A percentile compares a stretch with the other conserved stretches of the same genome.
These are phyloP conservation scores for Candida xiaguanensis DNA, from an alignment of 805 yeast species.

Conservation along the genomic window DNA sequence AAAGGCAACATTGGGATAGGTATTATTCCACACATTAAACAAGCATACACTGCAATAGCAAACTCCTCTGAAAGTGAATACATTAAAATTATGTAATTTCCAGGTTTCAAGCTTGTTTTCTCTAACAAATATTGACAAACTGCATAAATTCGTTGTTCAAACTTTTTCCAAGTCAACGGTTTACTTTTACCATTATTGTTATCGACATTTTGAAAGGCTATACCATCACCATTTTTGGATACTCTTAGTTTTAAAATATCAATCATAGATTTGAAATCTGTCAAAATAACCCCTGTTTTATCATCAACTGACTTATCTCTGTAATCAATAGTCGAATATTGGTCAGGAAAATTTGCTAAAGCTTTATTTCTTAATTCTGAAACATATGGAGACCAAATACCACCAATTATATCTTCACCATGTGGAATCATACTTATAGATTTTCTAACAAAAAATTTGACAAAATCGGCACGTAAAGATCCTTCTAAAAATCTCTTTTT, in stretches of 20 bases:
- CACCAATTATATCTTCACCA: conserved; percentile 75
- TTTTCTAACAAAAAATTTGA: conserved; percentile 68
- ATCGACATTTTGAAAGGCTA: conserved; percentile 59
- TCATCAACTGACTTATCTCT: conserved; percentile 75
- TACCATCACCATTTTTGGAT: conserved; percentile 66
- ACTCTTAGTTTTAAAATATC: conserved; percentile 81
- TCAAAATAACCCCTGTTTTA: conserved; percentile 67
- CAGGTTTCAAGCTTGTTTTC: conserved; percentile 60
- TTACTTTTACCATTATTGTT: conserved; percentile 30
- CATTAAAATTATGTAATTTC: conserved; percentile 74
- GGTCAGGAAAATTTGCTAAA: conserved; percentile 63
- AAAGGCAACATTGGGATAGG: conserved; percentile 76
- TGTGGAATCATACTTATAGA: conserved; percentile 65
- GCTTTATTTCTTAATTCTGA: conserved; percentile 62
- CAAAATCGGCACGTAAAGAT: conserved; percentile 69
- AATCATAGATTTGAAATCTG: conserved; percentile 66
- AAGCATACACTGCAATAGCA: conserved; percentile 78
- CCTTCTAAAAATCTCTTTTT: conserved; percentile 77
- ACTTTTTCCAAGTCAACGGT: conserved; percentile 67
- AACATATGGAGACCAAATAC: conserved; percentile 78
- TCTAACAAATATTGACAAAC: conserved; percentile 67
- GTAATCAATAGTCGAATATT: conserved; percentile 77
- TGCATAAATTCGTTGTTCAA: conserved; percentile 73
- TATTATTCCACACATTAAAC: conserved; percentile 74
- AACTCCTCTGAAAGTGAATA: conserved; percentile 87